These are phyloP conservation scores for Diaporthe batatas DNA, from an alignment of 2,329 filamentous ascomycete species.

Conservation along the genomic window DNA sequence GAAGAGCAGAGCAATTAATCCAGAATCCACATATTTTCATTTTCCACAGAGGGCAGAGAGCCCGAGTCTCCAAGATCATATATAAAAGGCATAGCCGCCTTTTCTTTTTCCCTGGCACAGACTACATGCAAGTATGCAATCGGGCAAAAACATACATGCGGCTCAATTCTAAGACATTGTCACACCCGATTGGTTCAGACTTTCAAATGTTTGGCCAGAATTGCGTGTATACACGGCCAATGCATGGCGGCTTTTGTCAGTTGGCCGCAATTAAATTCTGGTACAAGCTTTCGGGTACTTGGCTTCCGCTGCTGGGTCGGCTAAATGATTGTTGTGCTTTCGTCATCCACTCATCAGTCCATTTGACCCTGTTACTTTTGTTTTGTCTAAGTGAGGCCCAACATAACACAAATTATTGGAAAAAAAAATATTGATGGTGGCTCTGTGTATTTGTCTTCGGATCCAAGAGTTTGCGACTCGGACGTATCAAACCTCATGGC, in stretches of 20 bases:
- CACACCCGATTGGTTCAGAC: slow-evolving; percentile 8
- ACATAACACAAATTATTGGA: neutral
- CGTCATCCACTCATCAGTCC: neutral
- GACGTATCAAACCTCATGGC: too few relatives aligned
- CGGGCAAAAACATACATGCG: neutral
- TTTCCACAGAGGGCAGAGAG: neutral
- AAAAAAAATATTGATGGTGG: too few relatives aligned
- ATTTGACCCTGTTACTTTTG: neutral
- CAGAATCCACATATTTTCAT: too few relatives aligned
- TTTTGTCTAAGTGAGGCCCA: neutral
- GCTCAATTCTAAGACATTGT: neutral
- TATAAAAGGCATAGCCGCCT: neutral
- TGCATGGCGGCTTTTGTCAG: neutral
- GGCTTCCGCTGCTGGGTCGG: too few relatives aligned
- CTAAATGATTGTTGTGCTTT: neutral
- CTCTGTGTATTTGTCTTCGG: too few relatives aligned
- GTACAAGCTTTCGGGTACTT: too few relatives aligned
- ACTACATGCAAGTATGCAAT: neutral
- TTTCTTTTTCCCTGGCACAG: neutral
- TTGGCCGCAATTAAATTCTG: neutral
- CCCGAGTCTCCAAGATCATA: neutral
- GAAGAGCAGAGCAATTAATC: too few relatives aligned
- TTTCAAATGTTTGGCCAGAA: too few relatives aligned
- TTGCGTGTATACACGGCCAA: neutral
- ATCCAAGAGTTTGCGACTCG: too few relatives aligned